Percentiles rank a stretch among this genome's conserved stretches.
Conservation (phyloP, 306 rosid genomes). For the Inga oerstediana region DNA sequence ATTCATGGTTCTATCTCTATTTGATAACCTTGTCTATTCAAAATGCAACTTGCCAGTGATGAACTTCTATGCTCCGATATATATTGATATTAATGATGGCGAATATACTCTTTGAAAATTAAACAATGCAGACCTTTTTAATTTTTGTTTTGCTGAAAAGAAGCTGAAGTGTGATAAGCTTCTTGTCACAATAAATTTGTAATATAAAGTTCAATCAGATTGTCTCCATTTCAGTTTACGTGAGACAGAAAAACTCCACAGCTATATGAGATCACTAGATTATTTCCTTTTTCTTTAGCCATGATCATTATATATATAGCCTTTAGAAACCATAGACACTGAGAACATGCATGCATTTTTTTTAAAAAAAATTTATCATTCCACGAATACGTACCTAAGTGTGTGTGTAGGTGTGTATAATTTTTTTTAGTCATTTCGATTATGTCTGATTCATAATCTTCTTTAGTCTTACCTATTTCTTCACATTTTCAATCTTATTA, state of each 20-base stretch:
- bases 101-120: background rate
- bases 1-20: too few relatives aligned
- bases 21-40: too few relatives aligned
- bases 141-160: background rate
- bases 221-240: background rate
- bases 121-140: background rate
- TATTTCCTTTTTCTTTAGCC: background rate
- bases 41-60: too few relatives aligned
- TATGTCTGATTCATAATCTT: background rate
- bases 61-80: too few relatives aligned
- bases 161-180: background rate
- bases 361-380: background rate
- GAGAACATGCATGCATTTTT: background rate
- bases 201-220: background rate
- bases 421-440: too few relatives aligned
- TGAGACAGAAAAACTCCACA: background rate
- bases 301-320: background rate
- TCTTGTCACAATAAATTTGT: background rate
- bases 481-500: background rate
- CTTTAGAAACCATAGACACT: background rate
- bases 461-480: background rate
- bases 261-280: background rate
- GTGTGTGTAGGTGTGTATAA: too few relatives aligned
- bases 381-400: background rate
- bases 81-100: background rate